Base-by-base conservation (phyloP, 2,329 filamentous ascomycete genomes). In the Fusarium algeriense region DNA sequence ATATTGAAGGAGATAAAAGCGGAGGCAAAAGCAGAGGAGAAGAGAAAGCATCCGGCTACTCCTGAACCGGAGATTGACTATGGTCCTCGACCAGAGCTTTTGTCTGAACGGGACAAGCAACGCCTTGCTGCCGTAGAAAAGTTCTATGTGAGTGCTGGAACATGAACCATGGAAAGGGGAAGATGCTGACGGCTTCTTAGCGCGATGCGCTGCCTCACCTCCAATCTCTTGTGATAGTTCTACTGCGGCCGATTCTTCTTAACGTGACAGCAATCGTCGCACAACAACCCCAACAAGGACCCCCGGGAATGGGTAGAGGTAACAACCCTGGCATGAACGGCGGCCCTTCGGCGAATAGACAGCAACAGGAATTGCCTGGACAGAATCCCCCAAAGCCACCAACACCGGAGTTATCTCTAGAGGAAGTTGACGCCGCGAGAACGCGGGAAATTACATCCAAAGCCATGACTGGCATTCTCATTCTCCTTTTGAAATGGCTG, bases 401-500 rank as follows among this genome's bases (percentile, higher is more conserved):
- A 20, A 78, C 80, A 34, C 79, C 81, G n/a, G 86, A 89, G 48
- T 80, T 84, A 15, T 84, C 88, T 1, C 83, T 90, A 6, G 94
- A 97, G 64, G 94, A 98, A 75, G 82, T 97, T 19, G 95, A 98
- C 79, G 90, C 91, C 43, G 87, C 93, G 59, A 88, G 97, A 53
- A 91, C 90, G 19, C 89, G 95, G 60, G 96, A 99, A 80, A 95
- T 99, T 55, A 92, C 92, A 15, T 90, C 92, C 30, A 98, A 98
- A 81, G 95, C 95, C 1, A 91, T 97, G 26, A 96, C 94, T n/a
- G 95, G 93, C 2, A 92, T 94, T 60, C 83, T 99, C 32, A 84
- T 99, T 32, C 84, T 97, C n/a, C 82, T 98, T 46, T 80, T 98
- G 67, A 99, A 98, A 81, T 99, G 96, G 96, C 92, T 98, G 76